phyloP scores from a whole-genome alignment of 2,329 filamentous ascomycete species.

The Emmonsia crescens region DNA sequence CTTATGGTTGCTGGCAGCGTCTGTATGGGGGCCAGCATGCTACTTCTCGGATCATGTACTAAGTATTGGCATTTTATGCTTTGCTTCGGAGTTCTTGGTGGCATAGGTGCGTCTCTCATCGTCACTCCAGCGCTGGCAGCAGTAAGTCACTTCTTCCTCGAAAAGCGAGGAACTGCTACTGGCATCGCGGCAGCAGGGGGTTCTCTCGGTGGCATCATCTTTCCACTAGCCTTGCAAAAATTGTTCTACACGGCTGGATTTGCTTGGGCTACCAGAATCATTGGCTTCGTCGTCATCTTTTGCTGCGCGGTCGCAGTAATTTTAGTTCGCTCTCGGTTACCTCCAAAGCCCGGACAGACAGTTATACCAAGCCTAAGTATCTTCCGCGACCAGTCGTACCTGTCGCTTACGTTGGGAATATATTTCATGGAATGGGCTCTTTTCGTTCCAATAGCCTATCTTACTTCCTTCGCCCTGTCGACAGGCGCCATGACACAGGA shows the following conservation, averaged over 20 bases:
- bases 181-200: conserved; percentile 27
- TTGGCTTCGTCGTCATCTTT: conserved; percentile 12
- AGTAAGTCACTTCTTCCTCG: conserved; percentile 27
- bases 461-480: conserved; percentile 35
- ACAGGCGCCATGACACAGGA: conserved; percentile 36
- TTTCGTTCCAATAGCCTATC: conserved; percentile 46
- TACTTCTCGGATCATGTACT: conserved; percentile 3
- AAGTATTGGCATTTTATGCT: conserved; percentile 31
- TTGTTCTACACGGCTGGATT: conserved; percentile 21
- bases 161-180: conserved; percentile 23
- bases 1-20: conserved; percentile 20
- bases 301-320: conserved; percentile 4
- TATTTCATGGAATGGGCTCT: conserved; percentile 52
- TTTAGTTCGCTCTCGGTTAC: conserved; percentile 12
- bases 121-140: conserved; percentile 23
- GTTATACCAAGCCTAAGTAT: conserved; percentile 38
- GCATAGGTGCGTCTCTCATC: conserved; percentile 21
- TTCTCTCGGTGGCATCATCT: conserved; percentile 26
- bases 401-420: conserved; percentile 33
- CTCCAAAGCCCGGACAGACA: conserved; percentile 28
- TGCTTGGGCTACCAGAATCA: conserved; percentile 14
- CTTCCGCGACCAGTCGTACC: conserved; percentile 37
- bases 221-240: conserved; percentile 25
- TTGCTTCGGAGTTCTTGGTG: conserved; percentile 25
- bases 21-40: conserved; percentile 17